Conservation (phyloP, 805 yeast species). For the Pichia cephalocereana region DNA sequence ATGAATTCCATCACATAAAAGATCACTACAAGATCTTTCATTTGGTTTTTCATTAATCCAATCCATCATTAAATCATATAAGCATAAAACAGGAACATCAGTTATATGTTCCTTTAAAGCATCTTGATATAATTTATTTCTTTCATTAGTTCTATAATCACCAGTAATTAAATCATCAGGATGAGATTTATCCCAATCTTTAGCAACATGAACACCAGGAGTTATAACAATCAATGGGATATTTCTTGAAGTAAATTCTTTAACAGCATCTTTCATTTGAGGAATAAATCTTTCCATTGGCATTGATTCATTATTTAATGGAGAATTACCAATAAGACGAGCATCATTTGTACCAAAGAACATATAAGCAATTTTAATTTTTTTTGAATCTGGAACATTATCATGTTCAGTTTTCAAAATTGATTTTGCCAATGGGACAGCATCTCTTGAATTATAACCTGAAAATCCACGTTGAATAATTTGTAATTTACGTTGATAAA, state of each 20-base stretch:
- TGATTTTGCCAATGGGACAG: constrained; percentile 37
- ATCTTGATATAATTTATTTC: constrained; percentile 40
- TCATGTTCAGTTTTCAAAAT: constrained; percentile 42
- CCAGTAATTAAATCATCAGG: constrained; percentile 31
- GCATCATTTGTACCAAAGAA: constrained; percentile 82
- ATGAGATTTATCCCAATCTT: constrained; percentile 28
- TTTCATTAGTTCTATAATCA: constrained; percentile 36
- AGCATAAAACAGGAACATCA: constrained; percentile 31
- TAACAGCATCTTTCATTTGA: constrained; percentile 39
- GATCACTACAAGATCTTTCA: constrained; percentile 8
- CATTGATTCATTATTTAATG: constrained; percentile 34
- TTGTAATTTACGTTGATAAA: constrained; percentile 56
- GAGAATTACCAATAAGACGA: constrained; percentile 23
- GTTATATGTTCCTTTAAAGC: constrained; percentile 38
- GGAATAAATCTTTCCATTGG: constrained; percentile 37
- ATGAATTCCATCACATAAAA: constrained; percentile 39
- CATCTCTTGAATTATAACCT: constrained; percentile 70
- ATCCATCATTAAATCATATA: constrained; percentile 6
- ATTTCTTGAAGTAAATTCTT: constrained; percentile 29
- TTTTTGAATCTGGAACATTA: constrained; percentile 19
- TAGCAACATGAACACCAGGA: constrained; percentile 49
- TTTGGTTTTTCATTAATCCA: constrained; percentile 1
- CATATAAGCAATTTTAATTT: constrained; percentile 38
- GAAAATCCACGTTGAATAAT: constrained; percentile 65
- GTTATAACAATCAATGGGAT: constrained; percentile 52